Evolutionary conservation across 1,284 basidiomycete genomes (phyloP), one percentile per base, ranked within the genome.

Genomic region (Cyathus olla): DNA sequence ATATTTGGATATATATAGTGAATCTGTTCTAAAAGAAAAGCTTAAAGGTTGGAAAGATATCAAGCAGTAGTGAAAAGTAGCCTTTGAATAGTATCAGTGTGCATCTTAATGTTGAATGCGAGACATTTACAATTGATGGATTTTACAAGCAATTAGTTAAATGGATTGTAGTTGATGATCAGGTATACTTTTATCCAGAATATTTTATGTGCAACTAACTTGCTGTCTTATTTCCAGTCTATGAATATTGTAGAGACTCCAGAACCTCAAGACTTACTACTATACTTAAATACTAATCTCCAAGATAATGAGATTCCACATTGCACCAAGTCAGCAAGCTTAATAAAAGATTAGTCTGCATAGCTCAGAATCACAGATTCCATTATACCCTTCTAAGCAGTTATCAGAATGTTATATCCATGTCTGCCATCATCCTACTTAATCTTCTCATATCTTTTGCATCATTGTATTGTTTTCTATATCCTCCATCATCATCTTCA

Each of bases 81-180:
- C 31, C 27, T 8, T 13, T 11, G 4, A 3, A 26, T 29, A 13
- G 10, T 46, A 21, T 26, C n/a, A 19, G 44, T 46, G 44, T 46
- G n/a, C 44, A n/a, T 9, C 10, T 10, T 10, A 46, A 21, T 24
- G 37, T n/a, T 8, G 47, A 55, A 11, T 61, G 59, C 27, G 65
- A 69, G 49, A 52, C 61, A 9, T 72, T 72, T 28, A 59, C 65
- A 2, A 39, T 69, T 8, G 59, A 70, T 10, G 68, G 64, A 0
- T 69, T 73, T 40, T 62, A 66, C 24, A 55, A 60, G 3, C 52
- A 60, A 1, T 54, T 74, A 2, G 50, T 63, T 0, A 56, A 58
- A 59, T 71, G 69, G 68, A 57, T 72, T 35, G 56, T 50, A 0
- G 66, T 68, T 42, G 67, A 72, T 62, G 69, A 72, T 58, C 71